These are phyloP conservation scores for Corymbia citriodora DNA, from an alignment of 441 rosid species.

Conservation along the genomic window DNA sequence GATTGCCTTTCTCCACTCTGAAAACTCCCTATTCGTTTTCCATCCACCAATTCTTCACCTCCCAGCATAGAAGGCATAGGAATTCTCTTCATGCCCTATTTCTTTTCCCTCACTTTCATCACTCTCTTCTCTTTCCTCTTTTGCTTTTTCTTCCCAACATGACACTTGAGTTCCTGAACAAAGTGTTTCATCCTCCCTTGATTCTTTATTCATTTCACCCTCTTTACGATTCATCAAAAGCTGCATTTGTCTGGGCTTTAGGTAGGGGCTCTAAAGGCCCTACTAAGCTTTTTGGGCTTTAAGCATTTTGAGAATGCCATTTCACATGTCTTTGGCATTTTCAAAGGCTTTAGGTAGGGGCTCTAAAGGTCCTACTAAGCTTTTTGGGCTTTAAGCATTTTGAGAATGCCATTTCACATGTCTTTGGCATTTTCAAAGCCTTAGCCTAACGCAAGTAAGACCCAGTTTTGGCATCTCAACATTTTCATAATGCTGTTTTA, in stretches of 20 bases:
- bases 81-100: background rate
- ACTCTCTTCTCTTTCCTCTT: background rate
- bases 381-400: background rate
- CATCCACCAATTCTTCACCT: background rate
- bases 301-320: background rate
- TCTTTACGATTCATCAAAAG: background rate
- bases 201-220: background rate
- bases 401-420: too few species aligned
- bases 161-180: background rate
- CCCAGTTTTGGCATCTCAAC: too few species aligned
- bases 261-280: background rate
- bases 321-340: too few species aligned
- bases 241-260: background rate
- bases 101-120: background rate
- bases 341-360: background rate
- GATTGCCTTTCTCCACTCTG: background rate
- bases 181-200: background rate
- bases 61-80: rapidly evolving
- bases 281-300: background rate
- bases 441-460: too few species aligned
- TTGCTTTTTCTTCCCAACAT: background rate
- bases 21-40: background rate
- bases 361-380: background rate
- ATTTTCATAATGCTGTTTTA: too few species aligned
- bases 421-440: too few species aligned